Conservation (phyloP, 2,329 filamentous ascomycete species). For the Penicillium nordicum region DNA sequence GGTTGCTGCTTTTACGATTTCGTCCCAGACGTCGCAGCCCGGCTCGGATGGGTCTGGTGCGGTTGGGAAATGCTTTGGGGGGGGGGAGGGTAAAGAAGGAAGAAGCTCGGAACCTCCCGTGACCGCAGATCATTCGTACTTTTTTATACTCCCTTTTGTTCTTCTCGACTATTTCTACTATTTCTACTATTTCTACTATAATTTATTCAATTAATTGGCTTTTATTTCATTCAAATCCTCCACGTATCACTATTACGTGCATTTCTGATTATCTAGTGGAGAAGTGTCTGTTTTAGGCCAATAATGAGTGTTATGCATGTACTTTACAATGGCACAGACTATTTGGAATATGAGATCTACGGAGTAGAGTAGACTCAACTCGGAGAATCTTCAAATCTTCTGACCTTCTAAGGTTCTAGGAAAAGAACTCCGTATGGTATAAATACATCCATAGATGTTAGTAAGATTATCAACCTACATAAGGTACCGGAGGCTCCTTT, state of each 20-base stretch:
- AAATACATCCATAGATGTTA: too few relatives aligned
- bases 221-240: not conserved
- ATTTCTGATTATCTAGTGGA: not conserved
- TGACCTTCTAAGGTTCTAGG: not conserved
- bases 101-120: not conserved
- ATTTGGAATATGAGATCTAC: too few relatives aligned
- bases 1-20: too few relatives aligned
- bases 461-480: not conserved
- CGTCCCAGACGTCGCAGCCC: too few relatives aligned
- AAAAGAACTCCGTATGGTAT: not conserved
- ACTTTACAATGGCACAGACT: not conserved
- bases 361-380: too few relatives aligned
- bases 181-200: not conserved
- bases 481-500: too few relatives aligned
- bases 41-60: too few relatives aligned
- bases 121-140: slow-evolving; percentile 2
- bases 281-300: not conserved
- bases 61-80: too few relatives aligned
- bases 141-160: not conserved
- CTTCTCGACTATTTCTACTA: not conserved
- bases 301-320: not conserved
- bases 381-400: too few relatives aligned
- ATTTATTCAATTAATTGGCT: not conserved
- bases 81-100: not conserved
- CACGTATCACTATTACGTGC: not conserved